Percentiles rank a stretch among this genome's conserved stretches.
Evolutionary conservation across 139 green algal species (phyloP).

Genomic region (Trebouxia sp.): DNA sequence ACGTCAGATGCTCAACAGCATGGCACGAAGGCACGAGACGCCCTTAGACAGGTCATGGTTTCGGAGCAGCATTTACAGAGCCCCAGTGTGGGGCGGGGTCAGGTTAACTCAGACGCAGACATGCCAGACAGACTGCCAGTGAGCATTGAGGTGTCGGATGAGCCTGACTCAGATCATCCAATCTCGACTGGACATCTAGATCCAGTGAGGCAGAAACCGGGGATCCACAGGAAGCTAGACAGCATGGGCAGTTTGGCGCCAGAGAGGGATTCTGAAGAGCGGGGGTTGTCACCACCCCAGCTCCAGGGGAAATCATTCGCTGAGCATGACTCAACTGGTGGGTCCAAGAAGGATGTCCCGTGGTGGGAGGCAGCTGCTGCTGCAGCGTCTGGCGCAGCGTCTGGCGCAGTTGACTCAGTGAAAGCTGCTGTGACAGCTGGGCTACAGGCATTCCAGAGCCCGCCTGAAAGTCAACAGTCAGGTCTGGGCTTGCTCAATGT

Average conservation of each 20-base stretch:
- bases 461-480: background rate
- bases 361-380: conserved; percentile 10
- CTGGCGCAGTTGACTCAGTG: background rate
- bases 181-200: background rate
- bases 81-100: background rate
- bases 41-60: no score
- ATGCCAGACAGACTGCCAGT: background rate
- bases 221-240: conserved; percentile 2
- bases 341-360: background rate
- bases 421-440: background rate
- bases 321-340: no score
- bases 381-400: background rate
- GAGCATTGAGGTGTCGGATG: background rate
- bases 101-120: background rate
- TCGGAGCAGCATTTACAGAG: background rate
- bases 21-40: no score
- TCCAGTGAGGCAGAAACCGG: background rate
- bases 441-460: background rate
- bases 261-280: conserved; percentile 9
- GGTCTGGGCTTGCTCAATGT: no score
- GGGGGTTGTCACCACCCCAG: background rate
- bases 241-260: background rate
- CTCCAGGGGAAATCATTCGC: no score
- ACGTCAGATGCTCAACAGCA: no score
- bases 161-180: background rate